These are phyloP conservation scores for Fraxinus sp. DNA, from an alignment of 305 asterid genomes.

Conservation along the genomic window DNA sequence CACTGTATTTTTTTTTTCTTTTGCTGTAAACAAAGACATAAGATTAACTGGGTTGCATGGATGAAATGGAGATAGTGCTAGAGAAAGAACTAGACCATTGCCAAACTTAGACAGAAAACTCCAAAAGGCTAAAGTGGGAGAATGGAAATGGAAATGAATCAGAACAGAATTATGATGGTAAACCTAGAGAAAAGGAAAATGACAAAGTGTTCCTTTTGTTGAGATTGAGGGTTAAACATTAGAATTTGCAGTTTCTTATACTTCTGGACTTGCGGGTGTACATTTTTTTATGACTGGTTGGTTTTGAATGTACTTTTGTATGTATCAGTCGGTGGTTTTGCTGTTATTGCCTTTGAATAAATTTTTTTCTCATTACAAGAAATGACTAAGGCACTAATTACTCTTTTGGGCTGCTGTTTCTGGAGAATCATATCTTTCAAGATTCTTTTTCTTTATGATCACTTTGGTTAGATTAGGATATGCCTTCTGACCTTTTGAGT, in stretches of 20 bases:
- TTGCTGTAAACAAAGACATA: background rate
- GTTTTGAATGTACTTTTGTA: constrained; percentile 16
- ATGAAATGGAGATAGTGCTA: background rate
- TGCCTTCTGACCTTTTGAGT: constrained; percentile 7
- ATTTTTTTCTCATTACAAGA: background rate
- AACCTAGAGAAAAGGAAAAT: background rate
- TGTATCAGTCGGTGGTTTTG: constrained; percentile 8
- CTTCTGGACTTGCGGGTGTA: background rate
- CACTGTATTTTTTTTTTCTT: background rate
- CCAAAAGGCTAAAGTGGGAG: background rate
- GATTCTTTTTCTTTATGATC: background rate
- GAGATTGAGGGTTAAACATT: constrained; percentile 3
- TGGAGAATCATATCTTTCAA: constrained; percentile 2
- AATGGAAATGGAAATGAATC: background rate
- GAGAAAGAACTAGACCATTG: background rate
- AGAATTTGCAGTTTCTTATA: background rate
- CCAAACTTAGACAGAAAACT: background rate
- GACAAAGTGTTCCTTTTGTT: constrained; percentile 12
- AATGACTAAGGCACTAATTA: background rate
- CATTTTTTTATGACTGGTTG: background rate
- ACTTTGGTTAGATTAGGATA: background rate
- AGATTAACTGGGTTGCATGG: background rate
- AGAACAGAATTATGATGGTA: constrained; percentile 11
- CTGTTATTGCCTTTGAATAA: background rate
- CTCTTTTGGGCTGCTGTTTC: background rate